Evolutionary conservation across 2,329 filamentous ascomycete genomes (phyloP), one percentile per base, ranked within the genome.

Genomic region (Orbilia javanica): DNA sequence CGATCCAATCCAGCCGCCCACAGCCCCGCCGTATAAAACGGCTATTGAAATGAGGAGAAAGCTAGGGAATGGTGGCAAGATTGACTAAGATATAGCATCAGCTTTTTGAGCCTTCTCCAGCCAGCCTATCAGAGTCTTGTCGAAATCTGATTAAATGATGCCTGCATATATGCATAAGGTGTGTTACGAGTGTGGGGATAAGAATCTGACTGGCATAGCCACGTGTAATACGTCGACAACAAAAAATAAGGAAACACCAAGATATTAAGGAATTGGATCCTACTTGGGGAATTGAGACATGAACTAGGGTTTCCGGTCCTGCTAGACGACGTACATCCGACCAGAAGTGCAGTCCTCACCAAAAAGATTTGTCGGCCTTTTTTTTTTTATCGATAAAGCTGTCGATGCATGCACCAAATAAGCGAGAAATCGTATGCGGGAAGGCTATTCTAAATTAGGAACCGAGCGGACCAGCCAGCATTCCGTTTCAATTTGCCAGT

Each of bases 1-100:
- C 60, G 94, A 97, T 83, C 96, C 96, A 0, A 89, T 99, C 34
- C 96, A 98, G 83, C 95, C 95, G 29, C 96, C 96, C 0, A 99
- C 96, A 39, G 96, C 96, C 8, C 96, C 96, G 11, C 96, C 96
- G 0, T 99, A 99, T 83, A 96, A 94, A 84, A 89, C 91, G 70
- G 96, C 96, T 11, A 86, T 99, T 77, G 95, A 98, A 84, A 88
- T 96, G 86, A 88, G 92, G 81, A 92, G 81, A 57, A 70, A 72
- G 68, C 27, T 79, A 18, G 80, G 79, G 48, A 74, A 80, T 34
- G 79, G 79, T 53, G 71, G 75, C 53, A 74, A 74, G 53, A 79
- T 77, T 53, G 50, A 72, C 15, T 72, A 57, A 68, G 42, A 48
- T 48, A 71, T 29, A 66, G 22, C 65, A 60, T 60, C 52, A 10